phyloP scores from a whole-genome alignment of 129 eudicot species.

The Centaurea solstitialis region DNA sequence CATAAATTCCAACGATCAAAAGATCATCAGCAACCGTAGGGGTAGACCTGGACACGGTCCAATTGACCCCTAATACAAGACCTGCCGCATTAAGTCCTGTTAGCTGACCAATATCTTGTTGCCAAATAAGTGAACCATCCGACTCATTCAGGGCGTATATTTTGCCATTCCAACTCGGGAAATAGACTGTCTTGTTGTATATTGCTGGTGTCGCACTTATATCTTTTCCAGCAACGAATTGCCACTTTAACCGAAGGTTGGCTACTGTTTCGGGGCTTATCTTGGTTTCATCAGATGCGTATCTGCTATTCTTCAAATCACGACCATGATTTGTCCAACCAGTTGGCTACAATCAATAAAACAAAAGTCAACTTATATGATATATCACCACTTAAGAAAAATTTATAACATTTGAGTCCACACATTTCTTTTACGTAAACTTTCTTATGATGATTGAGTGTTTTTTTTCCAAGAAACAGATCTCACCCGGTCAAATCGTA shows the following conservation, averaged over 20 bases:
- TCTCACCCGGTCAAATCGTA: background rate
- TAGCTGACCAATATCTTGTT: constrained; percentile 37
- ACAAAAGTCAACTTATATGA: background rate
- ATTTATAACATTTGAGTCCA: no score
- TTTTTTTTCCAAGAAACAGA: background rate
- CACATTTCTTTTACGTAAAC: no score
- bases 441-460: background rate
- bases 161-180: constrained; percentile 68
- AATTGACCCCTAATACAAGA: constrained; percentile 7
- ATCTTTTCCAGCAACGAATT: constrained; percentile 52
- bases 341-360: constrained; percentile 10
- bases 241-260: constrained; percentile 48
- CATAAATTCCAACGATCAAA: constrained; percentile 53
- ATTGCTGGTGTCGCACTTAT: constrained; percentile 64
- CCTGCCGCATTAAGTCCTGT: constrained; percentile 44
- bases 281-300: constrained; percentile 41
- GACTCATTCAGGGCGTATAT: constrained; percentile 58
- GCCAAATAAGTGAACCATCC: constrained; percentile 59
- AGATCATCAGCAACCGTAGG: constrained; percentile 50
- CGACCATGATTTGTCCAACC: constrained; percentile 66
- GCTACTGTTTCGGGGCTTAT: constrained; percentile 48
- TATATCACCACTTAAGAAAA: background rate
- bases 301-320: constrained; percentile 45
- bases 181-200: constrained; percentile 40
- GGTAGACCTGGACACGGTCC: constrained; percentile 49